Conservation (phyloP, 495 filamentous ascomycete genomes). For the Aspergillus heteromorphus region DNA sequence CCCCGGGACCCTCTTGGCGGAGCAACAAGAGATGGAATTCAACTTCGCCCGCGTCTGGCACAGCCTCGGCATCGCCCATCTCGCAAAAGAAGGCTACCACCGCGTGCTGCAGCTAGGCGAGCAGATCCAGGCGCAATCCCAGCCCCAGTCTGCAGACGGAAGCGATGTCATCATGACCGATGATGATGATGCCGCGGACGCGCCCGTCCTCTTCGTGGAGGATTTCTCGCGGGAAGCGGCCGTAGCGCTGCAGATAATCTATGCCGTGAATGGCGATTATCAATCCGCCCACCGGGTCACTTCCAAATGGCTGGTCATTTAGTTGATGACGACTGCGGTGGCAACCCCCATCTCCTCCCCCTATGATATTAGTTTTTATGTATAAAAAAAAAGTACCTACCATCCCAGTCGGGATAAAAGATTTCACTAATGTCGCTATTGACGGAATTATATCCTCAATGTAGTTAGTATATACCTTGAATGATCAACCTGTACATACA, state of each 20-base stretch:
- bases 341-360: background rate
- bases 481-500: no score
- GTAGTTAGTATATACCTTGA: no score
- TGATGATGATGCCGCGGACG: slow-evolving; percentile 4
- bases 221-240: slow-evolving; percentile 71
- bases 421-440: no score
- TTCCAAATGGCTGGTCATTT: slow-evolving; percentile 39
- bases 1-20: slow-evolving; percentile 32
- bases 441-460: no score
- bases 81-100: slow-evolving; percentile 73
- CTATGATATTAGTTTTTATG: no score
- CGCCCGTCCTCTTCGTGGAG: slow-evolving; percentile 39
- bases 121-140: slow-evolving; percentile 28
- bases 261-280: slow-evolving; percentile 57
- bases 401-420: no score
- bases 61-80: slow-evolving; percentile 67
- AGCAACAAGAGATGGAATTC: slow-evolving; percentile 79
- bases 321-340: background rate
- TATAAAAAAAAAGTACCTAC: no score
- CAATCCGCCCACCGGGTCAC: slow-evolving; percentile 51
- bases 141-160: slow-evolving; percentile 4
- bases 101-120: slow-evolving; percentile 45
- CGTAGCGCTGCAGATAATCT: slow-evolving; percentile 65
- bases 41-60: slow-evolving; percentile 82
- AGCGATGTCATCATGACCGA: slow-evolving; percentile 26